These are phyloP conservation scores for Alnus glutinosa DNA, from an alignment of 306 rosid species.

Conservation along the genomic window DNA sequence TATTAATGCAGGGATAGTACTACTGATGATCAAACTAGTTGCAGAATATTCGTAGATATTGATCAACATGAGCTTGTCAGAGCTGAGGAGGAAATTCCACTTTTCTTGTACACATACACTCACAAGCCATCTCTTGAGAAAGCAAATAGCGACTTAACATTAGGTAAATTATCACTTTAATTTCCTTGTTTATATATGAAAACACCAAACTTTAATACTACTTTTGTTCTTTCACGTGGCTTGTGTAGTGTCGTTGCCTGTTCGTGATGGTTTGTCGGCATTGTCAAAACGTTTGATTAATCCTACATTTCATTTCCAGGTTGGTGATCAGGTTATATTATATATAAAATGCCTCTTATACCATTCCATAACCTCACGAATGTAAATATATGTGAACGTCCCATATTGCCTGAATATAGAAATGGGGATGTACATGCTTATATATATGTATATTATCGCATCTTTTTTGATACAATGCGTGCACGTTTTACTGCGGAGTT, in stretches of 20 bases:
- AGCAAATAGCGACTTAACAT: constrained; percentile 33
- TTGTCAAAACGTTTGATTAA: constrained; percentile 52
- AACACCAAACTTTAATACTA: background rate
- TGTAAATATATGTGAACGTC: no score
- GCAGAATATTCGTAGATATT: constrained; percentile 10
- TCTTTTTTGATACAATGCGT: no score
- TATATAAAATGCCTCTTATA: background rate
- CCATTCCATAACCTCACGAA: background rate
- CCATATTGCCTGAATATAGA: no score
- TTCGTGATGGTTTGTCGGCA: constrained; percentile 50
- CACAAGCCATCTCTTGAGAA: constrained; percentile 32
- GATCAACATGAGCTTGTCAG: constrained; percentile 31
- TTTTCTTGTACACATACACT: constrained; percentile 38
- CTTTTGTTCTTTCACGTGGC: constrained; percentile 17
- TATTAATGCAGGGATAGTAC: constrained; percentile 36
- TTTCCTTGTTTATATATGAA: background rate
- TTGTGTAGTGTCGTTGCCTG: constrained; percentile 45
- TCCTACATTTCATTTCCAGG: constrained; percentile 78
- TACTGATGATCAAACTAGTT: constrained; percentile 13
- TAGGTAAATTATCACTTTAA: constrained; percentile 34
- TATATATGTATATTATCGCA: no score
- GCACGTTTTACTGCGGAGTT: no score
- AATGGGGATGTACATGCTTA: no score
- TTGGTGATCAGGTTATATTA: constrained; percentile 17
- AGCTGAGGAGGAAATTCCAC: constrained; percentile 48